Percentiles rank a stretch among this genome's conserved stretches.
Evolutionary conservation across 371 early-diverging fungal genomes (phyloP).

Genomic region (Mortierella sp.): DNA sequence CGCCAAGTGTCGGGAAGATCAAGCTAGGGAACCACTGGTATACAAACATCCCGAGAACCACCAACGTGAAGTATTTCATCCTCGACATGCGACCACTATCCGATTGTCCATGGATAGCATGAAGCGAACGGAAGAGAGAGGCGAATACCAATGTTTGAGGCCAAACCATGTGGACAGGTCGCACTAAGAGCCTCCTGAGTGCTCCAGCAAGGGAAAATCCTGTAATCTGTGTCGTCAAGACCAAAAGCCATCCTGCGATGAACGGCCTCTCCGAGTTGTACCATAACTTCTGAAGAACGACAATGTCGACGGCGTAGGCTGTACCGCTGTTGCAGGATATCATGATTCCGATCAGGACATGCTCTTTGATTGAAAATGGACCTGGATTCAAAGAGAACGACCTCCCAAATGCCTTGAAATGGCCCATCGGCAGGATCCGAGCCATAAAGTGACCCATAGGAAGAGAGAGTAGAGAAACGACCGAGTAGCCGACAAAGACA

Average conservation of each 20-base stretch:
- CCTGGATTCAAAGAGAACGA: conserved; percentile 75
- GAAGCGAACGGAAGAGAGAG: conserved; percentile 78
- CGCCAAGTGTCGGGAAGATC: conserved; percentile 62
- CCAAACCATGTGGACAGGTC: conserved; percentile 87
- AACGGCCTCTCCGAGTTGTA: conserved; percentile 59
- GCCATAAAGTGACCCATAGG: conserved; percentile 76
- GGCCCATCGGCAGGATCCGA: conserved; percentile 69
- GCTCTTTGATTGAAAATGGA: conserved; percentile 82
- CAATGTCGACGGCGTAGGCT: conserved; percentile 55
- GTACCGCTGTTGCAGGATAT: conserved; percentile 32
- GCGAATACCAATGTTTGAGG: conserved; percentile 78
- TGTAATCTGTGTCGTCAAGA: conserved; percentile 66
- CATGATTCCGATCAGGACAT: conserved; percentile 66
- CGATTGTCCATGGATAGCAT: conserved; percentile 43
- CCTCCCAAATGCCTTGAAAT: conserved; percentile 65
- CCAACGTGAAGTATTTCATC: conserved; percentile 63
- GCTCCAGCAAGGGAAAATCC: conserved; percentile 70
- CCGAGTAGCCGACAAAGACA: conserved; percentile 56
- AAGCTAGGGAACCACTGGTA: conserved; percentile 69
- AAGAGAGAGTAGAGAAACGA: conserved; percentile 67
- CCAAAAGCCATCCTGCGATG: conserved; percentile 54
- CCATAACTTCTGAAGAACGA: conserved; percentile 63
- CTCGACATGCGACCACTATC: conserved; percentile 54
- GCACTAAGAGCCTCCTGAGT: conserved; percentile 68
- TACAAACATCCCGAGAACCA: conserved; percentile 52